Evolutionary conservation across 257 asterid species (phyloP), one percentile per base, ranked within the genome.

Genomic region (Fraxinus anomala): DNA sequence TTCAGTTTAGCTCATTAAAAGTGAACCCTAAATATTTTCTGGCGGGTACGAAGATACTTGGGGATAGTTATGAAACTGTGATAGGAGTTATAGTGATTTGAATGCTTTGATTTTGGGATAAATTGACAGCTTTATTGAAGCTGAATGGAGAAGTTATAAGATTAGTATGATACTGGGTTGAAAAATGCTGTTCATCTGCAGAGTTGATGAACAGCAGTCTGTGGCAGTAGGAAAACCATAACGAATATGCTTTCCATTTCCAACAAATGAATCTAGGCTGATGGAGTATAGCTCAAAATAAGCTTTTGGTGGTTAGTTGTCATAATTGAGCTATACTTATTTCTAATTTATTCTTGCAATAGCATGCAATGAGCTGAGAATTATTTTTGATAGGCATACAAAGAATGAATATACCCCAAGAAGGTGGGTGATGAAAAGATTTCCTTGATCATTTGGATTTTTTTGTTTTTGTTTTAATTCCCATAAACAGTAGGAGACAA

Each of bases 61-160:
- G 7, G 3, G 75, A 49, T 70, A 68, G 76, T 49, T 69, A 39
- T 77, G 28, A 31, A n/a, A 10, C 8, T 36, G 63, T 77, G 76
- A 54, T 39, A 16, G 33, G 44, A 36, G 33, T 31, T 47, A 12
- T 0, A 26, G 2, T 71, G 67, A 26, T 61, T 28, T 17, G 34
- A 12, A 56, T 14, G 42, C 56, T 24, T 6, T 56, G 19, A 54
- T 16, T 24, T 59, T 34, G 66, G 33, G 81, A 37, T 78, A 24
- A 39, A 33, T 37, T 24, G 73, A 39, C 34, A 17, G 61, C 13
- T 70, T 63, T n/a, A 17, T 21, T 36, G 63, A 16, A 77, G 40
- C 24, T 77, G 70, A 66, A 14, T 14, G 19, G 68, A 47, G 56
- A 13, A 7, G n/a, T 31, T 28, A 3, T 19, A 66, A 19, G 37